A percentile compares a stretch with the other conserved stretches of the same genome.
Conservation (phyloP, 2,329 filamentous ascomycete species). For the Apiospora hydei region DNA sequence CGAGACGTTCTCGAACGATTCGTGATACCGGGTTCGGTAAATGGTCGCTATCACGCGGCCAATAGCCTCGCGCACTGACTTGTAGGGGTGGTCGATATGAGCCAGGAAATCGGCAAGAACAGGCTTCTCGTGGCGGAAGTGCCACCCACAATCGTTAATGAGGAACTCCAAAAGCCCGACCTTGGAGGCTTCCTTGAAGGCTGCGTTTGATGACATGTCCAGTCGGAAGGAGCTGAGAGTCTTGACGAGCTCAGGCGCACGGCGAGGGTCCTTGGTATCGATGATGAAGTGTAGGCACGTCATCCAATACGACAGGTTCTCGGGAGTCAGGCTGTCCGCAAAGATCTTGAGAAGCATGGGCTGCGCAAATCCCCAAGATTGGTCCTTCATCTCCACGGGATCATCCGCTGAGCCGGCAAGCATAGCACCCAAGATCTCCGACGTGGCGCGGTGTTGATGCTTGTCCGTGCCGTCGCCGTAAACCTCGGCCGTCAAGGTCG, state of each 20-base stretch:
- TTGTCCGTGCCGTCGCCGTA: conserved; percentile 96
- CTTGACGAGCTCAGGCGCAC: conserved; percentile 85
- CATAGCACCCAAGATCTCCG: conserved; percentile 89
- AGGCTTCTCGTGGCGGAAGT: conserved; percentile 89
- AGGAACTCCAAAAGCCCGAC: conserved; percentile 89
- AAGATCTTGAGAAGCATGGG: conserved; percentile 88
- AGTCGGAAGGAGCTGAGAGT: conserved; percentile 84
- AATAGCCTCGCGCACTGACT: conserved; percentile 94
- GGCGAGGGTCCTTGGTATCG: conserved; percentile 87
- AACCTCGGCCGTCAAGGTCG: conserved; percentile 77
- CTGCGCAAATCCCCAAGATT: conserved; percentile 88
- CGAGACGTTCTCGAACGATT: conserved; percentile 84
- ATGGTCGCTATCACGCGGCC: conserved; percentile 88
- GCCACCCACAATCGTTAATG: conserved; percentile 90
- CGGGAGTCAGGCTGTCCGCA: conserved; percentile 89
- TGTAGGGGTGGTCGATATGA: conserved; percentile 97
- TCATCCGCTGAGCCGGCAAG: conserved; percentile 83
- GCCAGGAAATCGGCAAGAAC: conserved; percentile 88
- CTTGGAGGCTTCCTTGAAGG: conserved; percentile 98
- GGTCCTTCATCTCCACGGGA: conserved; percentile 73
- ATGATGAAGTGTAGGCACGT: conserved; percentile 90
- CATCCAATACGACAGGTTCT: conserved; percentile 94
- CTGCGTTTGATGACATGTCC: conserved; percentile 94
- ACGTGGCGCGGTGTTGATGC: conserved; percentile 94
- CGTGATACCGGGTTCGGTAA: conserved; percentile 90